Evolutionary conservation across 768 basidiomycete species (phyloP), one percentile per base, ranked within the genome.

Genomic region (Mycena vitilis): DNA sequence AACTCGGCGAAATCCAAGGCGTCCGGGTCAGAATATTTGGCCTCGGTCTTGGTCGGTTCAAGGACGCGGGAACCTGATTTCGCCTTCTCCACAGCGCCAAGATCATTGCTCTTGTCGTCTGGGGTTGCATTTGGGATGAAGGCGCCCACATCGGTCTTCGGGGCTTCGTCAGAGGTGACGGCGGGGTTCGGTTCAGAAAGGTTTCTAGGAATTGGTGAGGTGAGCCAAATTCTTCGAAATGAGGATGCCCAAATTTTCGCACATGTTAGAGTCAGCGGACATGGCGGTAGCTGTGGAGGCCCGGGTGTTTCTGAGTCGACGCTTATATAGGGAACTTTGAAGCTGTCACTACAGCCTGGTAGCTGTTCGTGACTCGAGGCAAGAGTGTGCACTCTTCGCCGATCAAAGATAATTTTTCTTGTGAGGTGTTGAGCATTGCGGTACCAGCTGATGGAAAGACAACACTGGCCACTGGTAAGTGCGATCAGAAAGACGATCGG

Each of bases 241-340:
- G 30, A 18, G n/a, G 22, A 38, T n/a, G 48, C n/a, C n/a, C n/a
- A n/a, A 30, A 30, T 30, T 30, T 34, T 18, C 48, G 36, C 16
- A 63, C 62, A 16, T 63, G 8, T 63, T n/a, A 12, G 55, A 56
- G 55, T 44, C 38, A 44, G 40, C 16, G 38, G 60, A 54, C 61
- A 63, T 63, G 2, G 30, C 30, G 30, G 30, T 30, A 30, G 18
- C 8, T 22, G 37, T 11, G 53, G 5, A 48, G 18, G 25, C 2
- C 13, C 30, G 40, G 53, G 52, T 55, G 37, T 12, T n/a, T 47
- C 2, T 63, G 62, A 63, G 53, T 63, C 62, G 44, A 37, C 6
- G 40, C 34, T 44, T 62, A 62, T 44, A 62, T 12, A 18, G 5
- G 15, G n/a, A 25, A 20, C 38, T 12, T 37, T 23, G 34, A 60